These are phyloP conservation scores for Durotheca rogersii DNA, from an alignment of 495 filamentous ascomycete genomes.

Conservation along the genomic window DNA sequence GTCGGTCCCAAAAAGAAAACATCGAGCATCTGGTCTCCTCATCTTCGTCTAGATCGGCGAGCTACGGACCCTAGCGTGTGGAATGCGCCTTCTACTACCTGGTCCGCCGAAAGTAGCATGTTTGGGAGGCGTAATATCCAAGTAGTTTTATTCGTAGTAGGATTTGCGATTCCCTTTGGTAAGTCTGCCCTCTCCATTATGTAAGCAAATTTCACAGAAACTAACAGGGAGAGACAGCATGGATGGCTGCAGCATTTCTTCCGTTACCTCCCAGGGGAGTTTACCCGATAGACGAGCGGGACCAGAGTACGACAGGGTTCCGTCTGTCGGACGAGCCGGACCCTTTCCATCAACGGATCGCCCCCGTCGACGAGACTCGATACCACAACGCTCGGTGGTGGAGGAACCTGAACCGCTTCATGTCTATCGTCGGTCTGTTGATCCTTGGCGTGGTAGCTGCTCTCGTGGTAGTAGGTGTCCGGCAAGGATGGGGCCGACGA, in stretches of 20 bases:
- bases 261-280: constrained; percentile 66
- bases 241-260: constrained; percentile 83
- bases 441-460: constrained; percentile 74
- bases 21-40: constrained; percentile 70
- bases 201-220: background rate
- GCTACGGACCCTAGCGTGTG: constrained; percentile 58
- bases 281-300: constrained; percentile 46
- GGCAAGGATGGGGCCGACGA: constrained; percentile 41
- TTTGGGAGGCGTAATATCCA: constrained; percentile 75
- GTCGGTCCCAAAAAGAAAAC: constrained; percentile 45
- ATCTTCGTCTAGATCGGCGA: constrained; percentile 65
- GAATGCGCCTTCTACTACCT: constrained; percentile 70
- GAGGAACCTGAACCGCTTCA: constrained; percentile 84
- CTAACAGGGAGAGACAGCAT: constrained; percentile 51
- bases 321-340: constrained; percentile 40
- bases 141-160: constrained; percentile 81
- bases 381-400: constrained; percentile 90
- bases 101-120: constrained; percentile 56
- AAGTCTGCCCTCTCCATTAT: constrained; percentile 30
- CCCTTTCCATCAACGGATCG: constrained; percentile 12
- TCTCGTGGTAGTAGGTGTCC: constrained; percentile 58
- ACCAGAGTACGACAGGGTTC: constrained; percentile 25
- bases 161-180: constrained; percentile 85
- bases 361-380: constrained; percentile 60
- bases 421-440: constrained; percentile 75